These are phyloP conservation scores for Rhytidhysteron rufulum DNA, from an alignment of 2,329 filamentous ascomycete species.

Conservation along the genomic window DNA sequence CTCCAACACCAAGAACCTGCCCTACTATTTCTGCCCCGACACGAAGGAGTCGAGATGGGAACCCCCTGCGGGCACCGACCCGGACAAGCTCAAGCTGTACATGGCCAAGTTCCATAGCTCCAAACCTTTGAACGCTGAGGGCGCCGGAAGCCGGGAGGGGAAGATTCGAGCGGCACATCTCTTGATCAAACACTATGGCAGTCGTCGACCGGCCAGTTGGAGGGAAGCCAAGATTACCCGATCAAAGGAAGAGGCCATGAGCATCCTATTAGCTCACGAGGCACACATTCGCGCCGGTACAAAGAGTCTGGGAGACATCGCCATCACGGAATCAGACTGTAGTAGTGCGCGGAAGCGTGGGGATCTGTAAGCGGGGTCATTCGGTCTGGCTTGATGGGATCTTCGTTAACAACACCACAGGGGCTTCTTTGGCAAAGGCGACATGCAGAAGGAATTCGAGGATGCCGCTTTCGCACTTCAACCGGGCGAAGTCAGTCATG, in stretches of 20 bases:
- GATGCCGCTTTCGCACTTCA: slow-evolving; percentile 89
- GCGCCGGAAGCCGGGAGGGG: slow-evolving; percentile 53
- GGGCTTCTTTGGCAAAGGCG: slow-evolving; percentile 87
- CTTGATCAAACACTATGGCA: slow-evolving; percentile 88
- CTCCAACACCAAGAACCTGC: slow-evolving; percentile 97
- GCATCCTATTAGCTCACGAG: slow-evolving; percentile 73
- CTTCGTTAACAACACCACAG: no score
- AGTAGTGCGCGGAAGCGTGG: slow-evolving; percentile 91
- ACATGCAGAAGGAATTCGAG: slow-evolving; percentile 99
- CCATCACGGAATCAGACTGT: slow-evolving; percentile 87
- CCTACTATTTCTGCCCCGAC: slow-evolving; percentile 92
- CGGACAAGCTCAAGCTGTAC: slow-evolving; percentile 87
- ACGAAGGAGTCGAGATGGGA: slow-evolving; percentile 95
- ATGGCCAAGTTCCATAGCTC: slow-evolving; percentile 85
- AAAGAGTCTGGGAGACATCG: slow-evolving; percentile 73
- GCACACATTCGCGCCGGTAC: slow-evolving; percentile 68
- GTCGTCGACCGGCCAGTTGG: slow-evolving; percentile 89
- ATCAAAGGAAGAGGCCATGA: slow-evolving; percentile 78
- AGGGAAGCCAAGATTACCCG: slow-evolving; percentile 85
- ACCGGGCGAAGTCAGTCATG: slow-evolving; percentile 77
- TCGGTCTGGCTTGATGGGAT: no score
- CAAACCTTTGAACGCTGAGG: slow-evolving; percentile 35
- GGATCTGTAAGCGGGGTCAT: slow-evolving; percentile 63
- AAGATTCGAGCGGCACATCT: slow-evolving; percentile 94
- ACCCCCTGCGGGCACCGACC: slow-evolving; percentile 81